Base-by-base conservation (phyloP, 2,329 filamentous ascomycete genomes). In the Calonectria fujianensis region DNA sequence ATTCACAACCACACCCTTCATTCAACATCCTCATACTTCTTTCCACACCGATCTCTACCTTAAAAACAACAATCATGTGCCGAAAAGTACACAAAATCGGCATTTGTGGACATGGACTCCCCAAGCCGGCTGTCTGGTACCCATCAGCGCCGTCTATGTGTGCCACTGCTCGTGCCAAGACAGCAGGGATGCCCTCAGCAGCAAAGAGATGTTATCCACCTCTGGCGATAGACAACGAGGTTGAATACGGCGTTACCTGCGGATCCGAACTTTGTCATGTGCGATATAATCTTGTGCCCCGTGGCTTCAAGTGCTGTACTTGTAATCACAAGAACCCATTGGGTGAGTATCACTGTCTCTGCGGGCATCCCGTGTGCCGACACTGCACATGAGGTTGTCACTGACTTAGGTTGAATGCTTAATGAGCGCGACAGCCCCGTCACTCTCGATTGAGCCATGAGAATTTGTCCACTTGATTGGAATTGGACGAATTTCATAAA, bases 401-500 rank as follows among this genome's bases (percentile, higher is more conserved):
- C 24, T 24, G 24, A 24, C 24, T 24, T 24, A 24, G 24, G 24
- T 24, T 24, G 32, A 35, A 35, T 9, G 8, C 1, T 35, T 13
- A 11, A 10, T 1, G 10, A 35, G 32, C 32, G 24, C 1, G 24
- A 35, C 10, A 2, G 32, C 10, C 32, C 9, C 9, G 18, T 45
- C 18, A 45, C 0, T 45, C 1, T 8, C 2, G n/a, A 18, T 20
- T 8, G 18, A 41, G 16, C 14, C 4, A 41, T 8, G 16, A 41
- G 5, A 14, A 7, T 2, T 0, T 18, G 8, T 7, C 2, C 2
- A 7, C 13, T 14, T 8, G n/a, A n/a, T 6, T 9, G 11, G 32
- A 35, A 35, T 35, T 2, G 10, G 1, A 35, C 11, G 9, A 11
- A 35, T 13, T 35, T 24, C 24, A 24, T 24, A 24, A 24, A 24